Conservation (phyloP, 306 rosid species). For the Corylus heterophylla region DNA sequence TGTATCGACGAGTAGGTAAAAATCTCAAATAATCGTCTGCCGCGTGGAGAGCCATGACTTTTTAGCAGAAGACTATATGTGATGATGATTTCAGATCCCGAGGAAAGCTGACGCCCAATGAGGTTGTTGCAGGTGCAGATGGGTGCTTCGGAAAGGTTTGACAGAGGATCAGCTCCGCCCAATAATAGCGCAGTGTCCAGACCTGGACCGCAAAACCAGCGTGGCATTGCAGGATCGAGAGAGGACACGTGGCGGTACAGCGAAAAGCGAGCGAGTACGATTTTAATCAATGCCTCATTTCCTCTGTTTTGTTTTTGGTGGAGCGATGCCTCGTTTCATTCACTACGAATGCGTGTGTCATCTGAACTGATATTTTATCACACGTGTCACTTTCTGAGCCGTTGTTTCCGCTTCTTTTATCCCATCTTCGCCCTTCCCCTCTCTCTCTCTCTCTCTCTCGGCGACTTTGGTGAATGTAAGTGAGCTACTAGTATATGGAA, state of each 20-base stretch:
- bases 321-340: slow-evolving; percentile 6
- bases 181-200: neutral
- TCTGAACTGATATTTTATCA: slow-evolving; percentile 36
- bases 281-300: slow-evolving; percentile 22
- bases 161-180: neutral
- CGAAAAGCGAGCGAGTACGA: slow-evolving; percentile 35
- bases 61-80: too few relatives aligned
- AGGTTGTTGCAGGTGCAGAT: neutral
- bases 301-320: neutral
- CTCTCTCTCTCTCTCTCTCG: neutral
- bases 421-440: slow-evolving; percentile 1
- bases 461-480: slow-evolving; percentile 3
- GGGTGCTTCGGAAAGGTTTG: neutral
- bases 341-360: slow-evolving; percentile 58
- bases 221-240: slow-evolving; percentile 5
- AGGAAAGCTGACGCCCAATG: neutral
- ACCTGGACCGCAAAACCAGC: neutral
- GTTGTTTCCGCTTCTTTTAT: slow-evolving; percentile 46
- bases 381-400: slow-evolving; percentile 61
- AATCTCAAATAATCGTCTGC: neutral
- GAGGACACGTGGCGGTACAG: slow-evolving; percentile 38
- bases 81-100: too few relatives aligned
- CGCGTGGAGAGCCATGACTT: neutral
- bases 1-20: neutral
- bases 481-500: neutral